Base-by-base conservation (phyloP, 495 filamentous ascomycete species). In the Aspergillus nanangensis region DNA sequence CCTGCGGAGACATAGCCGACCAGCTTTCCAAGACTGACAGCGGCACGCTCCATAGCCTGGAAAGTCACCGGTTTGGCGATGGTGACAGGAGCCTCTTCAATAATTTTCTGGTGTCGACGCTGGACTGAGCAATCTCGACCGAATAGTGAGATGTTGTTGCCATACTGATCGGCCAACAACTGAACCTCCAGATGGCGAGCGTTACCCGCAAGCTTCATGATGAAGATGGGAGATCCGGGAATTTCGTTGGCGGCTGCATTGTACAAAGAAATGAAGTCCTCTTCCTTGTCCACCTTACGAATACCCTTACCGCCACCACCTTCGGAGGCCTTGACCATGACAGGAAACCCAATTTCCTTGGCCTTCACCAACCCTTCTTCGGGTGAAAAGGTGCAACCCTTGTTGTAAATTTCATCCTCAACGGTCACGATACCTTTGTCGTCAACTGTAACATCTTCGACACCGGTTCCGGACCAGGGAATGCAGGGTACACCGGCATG, bases 291-390 rank as follows among this genome's bases (percentile, higher is more conserved):
- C 46, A 91, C 94, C 72, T 96, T 97, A 56, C 93, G 87, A 63
- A 99, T 99, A 80, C 93, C 93, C 77, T 99, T 99, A 62, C 93
- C 93, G 71, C 93, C 93, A 71, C 93, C 93, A 74, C 93, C 93
- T 76, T 99, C 93, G n/a, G 93, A 97, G 15, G 93, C 93, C 74
- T 99, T 99, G 58, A 99, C 86, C 93, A 99, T 99, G 67, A 99
- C 87, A 9, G 93, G 93, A 71, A 97, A 97, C 38, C 93, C 93
- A 60, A 99, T 99, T 61, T 90, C 78, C 57, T 74, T 79, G 34
- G 93, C 93, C 65, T 88, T 90, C 55, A 75, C 72, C 32, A 99
- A 78, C 69, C 90, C 93, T 62, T 99, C 92, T 65, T 95, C 71
- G 50, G 88, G 87, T 9, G 84, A 87, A 61, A 77, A 78, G 32